Percentiles rank a stretch among this genome's conserved stretches.
Conservation (phyloP, 2,329 filamentous ascomycete species). For the Cryphonectria nitschkei region DNA sequence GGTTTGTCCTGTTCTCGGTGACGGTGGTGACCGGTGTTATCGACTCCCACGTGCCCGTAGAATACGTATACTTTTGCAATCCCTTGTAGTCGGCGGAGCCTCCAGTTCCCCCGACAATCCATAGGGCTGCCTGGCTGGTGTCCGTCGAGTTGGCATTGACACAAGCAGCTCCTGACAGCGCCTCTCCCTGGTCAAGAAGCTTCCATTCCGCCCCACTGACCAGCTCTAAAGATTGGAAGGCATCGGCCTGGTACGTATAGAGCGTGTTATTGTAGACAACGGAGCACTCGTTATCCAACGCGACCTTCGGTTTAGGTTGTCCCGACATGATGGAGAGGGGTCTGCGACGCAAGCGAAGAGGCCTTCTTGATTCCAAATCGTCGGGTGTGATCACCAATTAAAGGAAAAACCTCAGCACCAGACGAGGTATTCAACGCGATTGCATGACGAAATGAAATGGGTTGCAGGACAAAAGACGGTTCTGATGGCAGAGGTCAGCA, state of each 20-base stretch:
- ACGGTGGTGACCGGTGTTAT: slow-evolving; percentile 51
- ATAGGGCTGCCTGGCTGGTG: slow-evolving; percentile 66
- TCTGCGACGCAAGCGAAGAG: slow-evolving; percentile 7
- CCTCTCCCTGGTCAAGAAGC: slow-evolving; percentile 64
- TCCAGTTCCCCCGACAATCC: slow-evolving; percentile 76
- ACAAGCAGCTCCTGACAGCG: slow-evolving; percentile 77
- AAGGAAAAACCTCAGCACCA: slow-evolving; percentile 23
- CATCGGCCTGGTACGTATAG: slow-evolving; percentile 77
- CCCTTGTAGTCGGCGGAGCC: slow-evolving; percentile 66
- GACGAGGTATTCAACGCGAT: slow-evolving; percentile 23
- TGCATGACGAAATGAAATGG: slow-evolving; percentile 26
- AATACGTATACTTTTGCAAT: slow-evolving; percentile 68
- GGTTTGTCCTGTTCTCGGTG: slow-evolving; percentile 71
- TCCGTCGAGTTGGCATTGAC: slow-evolving; percentile 70
- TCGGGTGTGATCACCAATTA: slow-evolving; percentile 15
- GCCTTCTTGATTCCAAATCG: slow-evolving; percentile 3
- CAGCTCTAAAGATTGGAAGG: slow-evolving; percentile 75
- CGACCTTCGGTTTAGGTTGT: slow-evolving; percentile 66
- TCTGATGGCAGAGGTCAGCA: slow-evolving; percentile 10
- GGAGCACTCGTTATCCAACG: slow-evolving; percentile 79
- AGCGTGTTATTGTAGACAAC: slow-evolving; percentile 79
- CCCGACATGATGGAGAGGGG: slow-evolving; percentile 29
- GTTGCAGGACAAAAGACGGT: slow-evolving; percentile 3
- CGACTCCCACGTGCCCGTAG: slow-evolving; percentile 57
- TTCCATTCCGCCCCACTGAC: slow-evolving; percentile 73